Percentiles rank a stretch among this genome's conserved stretches.
phyloP scores from a whole-genome alignment of 2,329 filamentous ascomycete species.

The Tolypocladium nubicola region DNA sequence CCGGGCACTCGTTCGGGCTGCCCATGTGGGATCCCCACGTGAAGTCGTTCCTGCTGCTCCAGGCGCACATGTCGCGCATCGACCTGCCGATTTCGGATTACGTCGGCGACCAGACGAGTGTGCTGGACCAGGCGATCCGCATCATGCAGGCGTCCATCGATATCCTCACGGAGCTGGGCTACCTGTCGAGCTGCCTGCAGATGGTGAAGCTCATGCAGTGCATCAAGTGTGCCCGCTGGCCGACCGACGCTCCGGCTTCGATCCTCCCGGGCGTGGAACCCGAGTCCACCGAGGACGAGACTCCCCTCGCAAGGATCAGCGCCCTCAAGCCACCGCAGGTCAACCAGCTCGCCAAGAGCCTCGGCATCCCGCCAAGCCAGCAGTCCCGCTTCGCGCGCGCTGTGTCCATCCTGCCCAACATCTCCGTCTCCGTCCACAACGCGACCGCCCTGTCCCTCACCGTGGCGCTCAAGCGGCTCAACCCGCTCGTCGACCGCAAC shows the following conservation, averaged over 20 bases:
- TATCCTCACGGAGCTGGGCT: slow-evolving; percentile 81
- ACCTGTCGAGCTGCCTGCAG: slow-evolving; percentile 63
- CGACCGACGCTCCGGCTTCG: slow-evolving; percentile 64
- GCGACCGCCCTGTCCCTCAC: slow-evolving; percentile 53
- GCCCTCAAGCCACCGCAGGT: slow-evolving; percentile 22
- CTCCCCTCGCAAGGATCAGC: slow-evolving; percentile 32
- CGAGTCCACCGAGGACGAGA: slow-evolving; percentile 28
- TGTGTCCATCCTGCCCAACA: slow-evolving; percentile 55
- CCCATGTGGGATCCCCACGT: slow-evolving; percentile 99
- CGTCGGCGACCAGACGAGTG: slow-evolving; percentile 81
- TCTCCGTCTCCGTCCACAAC: slow-evolving; percentile 51
- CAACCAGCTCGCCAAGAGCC: slow-evolving; percentile 34
- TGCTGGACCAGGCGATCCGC: slow-evolving; percentile 92
- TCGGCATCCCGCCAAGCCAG: slow-evolving; percentile 36
- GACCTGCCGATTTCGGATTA: slow-evolving; percentile 94
- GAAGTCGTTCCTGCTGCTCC: slow-evolving; percentile 86
- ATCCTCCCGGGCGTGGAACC: slow-evolving; percentile 65
- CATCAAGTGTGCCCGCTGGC: slow-evolving; percentile 90
- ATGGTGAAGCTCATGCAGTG: slow-evolving; percentile 84
- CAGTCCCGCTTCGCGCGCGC: slow-evolving; percentile 45
- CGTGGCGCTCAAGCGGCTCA: slow-evolving; percentile 55
- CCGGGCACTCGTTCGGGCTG: slow-evolving; percentile 51
- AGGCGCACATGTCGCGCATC: slow-evolving; percentile 90
- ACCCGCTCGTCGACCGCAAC: slow-evolving; percentile 53
- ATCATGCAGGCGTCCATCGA: slow-evolving; percentile 94